Conservation (phyloP, 495 filamentous ascomycete genomes). For the Neurospora intermedia region DNA sequence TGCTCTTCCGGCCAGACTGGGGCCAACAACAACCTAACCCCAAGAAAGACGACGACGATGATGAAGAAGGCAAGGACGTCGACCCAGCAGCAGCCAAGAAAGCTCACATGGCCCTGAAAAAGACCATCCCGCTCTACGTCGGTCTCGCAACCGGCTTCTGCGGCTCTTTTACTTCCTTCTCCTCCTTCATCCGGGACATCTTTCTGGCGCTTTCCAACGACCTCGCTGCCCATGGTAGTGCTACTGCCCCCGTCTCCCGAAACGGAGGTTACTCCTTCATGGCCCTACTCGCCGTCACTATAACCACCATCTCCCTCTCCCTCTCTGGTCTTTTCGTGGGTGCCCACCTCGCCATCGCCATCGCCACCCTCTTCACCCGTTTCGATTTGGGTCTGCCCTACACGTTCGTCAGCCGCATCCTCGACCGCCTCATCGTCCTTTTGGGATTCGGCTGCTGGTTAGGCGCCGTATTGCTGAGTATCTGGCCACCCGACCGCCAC, state of each 20-base stretch:
- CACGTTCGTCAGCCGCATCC: constrained; percentile 39
- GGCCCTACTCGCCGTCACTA: constrained; percentile 59
- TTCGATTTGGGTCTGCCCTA: constrained; percentile 50
- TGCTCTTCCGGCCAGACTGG: constrained; percentile 63
- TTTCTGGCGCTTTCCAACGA: constrained; percentile 80
- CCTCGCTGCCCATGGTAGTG: neutral
- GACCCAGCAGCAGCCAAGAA: too few relatives aligned
- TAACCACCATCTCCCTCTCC: constrained; percentile 57
- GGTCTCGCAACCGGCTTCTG: constrained; percentile 91
- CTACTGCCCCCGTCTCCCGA: constrained; percentile 22
- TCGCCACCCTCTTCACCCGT: constrained; percentile 23
- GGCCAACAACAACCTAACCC: constrained; percentile 22
- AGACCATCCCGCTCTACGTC: constrained; percentile 81
- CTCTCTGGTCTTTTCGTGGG: constrained; percentile 60
- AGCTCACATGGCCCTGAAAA: constrained; percentile 44
- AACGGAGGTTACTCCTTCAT: constrained; percentile 76
- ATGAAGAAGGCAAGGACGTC: too few relatives aligned
- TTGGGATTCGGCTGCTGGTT: constrained; percentile 68
- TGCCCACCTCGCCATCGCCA: constrained; percentile 64
- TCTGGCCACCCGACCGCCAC: constrained; percentile 59
- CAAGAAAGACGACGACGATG: constrained; percentile 18
- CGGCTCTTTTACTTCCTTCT: constrained; percentile 87
- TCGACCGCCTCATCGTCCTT: constrained; percentile 53
- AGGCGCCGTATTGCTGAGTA: constrained; percentile 62
- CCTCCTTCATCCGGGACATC: constrained; percentile 73